Evolutionary conservation across 202 grass and related monocot genomes (phyloP).

Genomic region (Sporobolus alterniflorus): DNA sequence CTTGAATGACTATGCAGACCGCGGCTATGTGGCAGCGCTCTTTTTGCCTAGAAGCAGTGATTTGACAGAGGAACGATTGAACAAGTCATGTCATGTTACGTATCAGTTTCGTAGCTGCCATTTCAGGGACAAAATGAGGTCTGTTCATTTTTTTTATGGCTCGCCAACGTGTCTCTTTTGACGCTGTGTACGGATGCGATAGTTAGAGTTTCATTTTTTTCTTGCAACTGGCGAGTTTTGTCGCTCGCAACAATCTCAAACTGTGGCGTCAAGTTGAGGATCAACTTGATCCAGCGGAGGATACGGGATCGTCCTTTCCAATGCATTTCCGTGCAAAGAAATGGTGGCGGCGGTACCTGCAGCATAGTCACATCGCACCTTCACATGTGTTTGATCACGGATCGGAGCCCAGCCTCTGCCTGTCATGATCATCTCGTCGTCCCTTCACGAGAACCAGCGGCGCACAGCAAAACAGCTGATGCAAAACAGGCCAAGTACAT

Average conservation of each 20-base stretch:
- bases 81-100: too few relatives aligned
- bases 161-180: too few relatives aligned
- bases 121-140: neutral
- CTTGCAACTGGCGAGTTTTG: neutral
- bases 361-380: neutral
- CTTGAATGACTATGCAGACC: neutral
- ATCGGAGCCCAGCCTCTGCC: too few relatives aligned
- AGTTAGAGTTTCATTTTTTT: neutral
- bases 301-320: neutral
- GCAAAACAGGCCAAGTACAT: neutral
- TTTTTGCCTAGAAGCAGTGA: neutral
- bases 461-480: neutral
- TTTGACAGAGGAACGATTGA: neutral
- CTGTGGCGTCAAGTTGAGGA: neutral
- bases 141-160: neutral
- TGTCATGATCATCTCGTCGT: neutral
- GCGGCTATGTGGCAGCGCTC: neutral
- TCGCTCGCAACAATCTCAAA: neutral
- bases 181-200: neutral
- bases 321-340: conserved; percentile 2
- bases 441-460: neutral
- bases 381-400: conserved; percentile 32
- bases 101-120: neutral
- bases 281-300: conserved; percentile 8
- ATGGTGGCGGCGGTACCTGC: neutral